A percentile compares a stretch with the other conserved stretches of the same genome.
Evolutionary conservation across 495 filamentous ascomycete species (phyloP).

Genomic region (Elasticomyces elasticus): DNA sequence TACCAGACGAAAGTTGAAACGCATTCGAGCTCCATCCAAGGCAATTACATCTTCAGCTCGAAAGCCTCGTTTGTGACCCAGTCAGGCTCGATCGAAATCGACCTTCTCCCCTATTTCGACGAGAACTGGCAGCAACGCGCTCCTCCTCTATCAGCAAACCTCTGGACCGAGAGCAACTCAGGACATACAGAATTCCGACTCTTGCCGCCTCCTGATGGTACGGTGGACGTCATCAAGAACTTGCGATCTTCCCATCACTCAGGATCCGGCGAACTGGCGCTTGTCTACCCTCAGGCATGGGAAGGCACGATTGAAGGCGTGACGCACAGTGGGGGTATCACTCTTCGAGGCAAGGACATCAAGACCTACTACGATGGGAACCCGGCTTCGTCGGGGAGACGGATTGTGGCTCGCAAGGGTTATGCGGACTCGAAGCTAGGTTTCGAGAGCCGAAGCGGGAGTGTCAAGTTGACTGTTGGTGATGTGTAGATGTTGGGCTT

Average conservation of each 20-base stretch:
- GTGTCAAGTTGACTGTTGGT: conserved; percentile 1
- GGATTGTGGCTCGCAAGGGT: conserved; percentile 2
- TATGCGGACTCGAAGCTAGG: conserved; percentile 6
- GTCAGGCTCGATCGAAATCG: conserved; percentile 23
- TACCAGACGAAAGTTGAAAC: conserved; percentile 23
- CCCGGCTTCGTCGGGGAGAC: not conserved
- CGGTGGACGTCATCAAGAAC: conserved; percentile 8
- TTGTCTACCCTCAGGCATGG: conserved; percentile 31
- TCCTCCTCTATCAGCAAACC: conserved; percentile 2
- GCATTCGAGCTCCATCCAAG: conserved; percentile 20
- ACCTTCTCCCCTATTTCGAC: conserved; percentile 23
- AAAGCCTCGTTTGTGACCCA: conserved; percentile 12
- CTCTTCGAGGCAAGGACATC: conserved; percentile 1
- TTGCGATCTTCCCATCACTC: conserved; percentile 23
- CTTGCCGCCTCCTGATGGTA: conserved; percentile 12
- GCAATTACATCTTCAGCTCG: conserved; percentile 27
- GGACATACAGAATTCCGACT: conserved; percentile 20
- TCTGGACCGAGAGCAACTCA: conserved; percentile 20
- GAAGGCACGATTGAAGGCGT: conserved; percentile 20
- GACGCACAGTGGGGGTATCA: conserved; percentile 3
- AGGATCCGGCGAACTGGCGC: conserved; percentile 19
- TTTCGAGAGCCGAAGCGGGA: not conserved
- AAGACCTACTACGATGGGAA: not conserved
- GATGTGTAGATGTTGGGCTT: not conserved
- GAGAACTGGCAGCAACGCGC: not conserved